Percentiles rank a stretch among this genome's conserved stretches.
phyloP scores from a whole-genome alignment of 331 rosid species.

The Spiraea crenata region DNA sequence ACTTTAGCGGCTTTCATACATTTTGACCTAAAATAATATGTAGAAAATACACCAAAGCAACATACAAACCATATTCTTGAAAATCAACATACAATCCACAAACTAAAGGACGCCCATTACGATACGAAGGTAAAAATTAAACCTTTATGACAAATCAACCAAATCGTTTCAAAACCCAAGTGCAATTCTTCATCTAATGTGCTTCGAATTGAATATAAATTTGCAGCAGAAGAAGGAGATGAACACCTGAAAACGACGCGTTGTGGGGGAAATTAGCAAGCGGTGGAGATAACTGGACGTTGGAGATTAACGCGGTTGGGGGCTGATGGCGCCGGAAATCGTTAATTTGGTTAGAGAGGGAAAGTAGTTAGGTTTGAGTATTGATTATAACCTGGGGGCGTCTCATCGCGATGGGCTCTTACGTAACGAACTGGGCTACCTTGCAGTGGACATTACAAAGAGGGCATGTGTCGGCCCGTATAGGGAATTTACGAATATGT shows the following conservation, averaged over 20 bases:
- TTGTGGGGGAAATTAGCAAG: background rate
- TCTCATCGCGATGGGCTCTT: background rate
- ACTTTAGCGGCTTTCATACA: background rate
- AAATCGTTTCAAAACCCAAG: background rate
- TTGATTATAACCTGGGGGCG: background rate
- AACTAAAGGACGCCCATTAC: background rate
- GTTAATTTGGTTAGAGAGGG: background rate
- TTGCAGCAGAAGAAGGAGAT: background rate
- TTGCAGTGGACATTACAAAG: too few relatives aligned
- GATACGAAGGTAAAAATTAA: background rate
- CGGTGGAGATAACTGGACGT: background rate
- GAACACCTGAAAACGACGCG: constrained; percentile 10
- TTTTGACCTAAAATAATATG: too few relatives aligned
- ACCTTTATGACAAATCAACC: background rate
- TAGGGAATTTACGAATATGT: too few relatives aligned
- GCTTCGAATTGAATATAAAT: background rate
- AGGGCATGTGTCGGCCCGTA: too few relatives aligned
- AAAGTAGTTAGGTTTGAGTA: background rate
- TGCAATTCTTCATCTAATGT: background rate
- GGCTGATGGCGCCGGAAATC: background rate
- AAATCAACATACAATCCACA: background rate
- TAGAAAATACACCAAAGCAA: background rate
- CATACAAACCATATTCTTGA: background rate
- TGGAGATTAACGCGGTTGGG: background rate
- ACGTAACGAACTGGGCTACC: too few relatives aligned